A percentile compares a stretch with the other conserved stretches of the same genome.
These are phyloP conservation scores for Castanea crenata DNA, from an alignment of 306 rosid genomes.

Conservation along the genomic window DNA sequence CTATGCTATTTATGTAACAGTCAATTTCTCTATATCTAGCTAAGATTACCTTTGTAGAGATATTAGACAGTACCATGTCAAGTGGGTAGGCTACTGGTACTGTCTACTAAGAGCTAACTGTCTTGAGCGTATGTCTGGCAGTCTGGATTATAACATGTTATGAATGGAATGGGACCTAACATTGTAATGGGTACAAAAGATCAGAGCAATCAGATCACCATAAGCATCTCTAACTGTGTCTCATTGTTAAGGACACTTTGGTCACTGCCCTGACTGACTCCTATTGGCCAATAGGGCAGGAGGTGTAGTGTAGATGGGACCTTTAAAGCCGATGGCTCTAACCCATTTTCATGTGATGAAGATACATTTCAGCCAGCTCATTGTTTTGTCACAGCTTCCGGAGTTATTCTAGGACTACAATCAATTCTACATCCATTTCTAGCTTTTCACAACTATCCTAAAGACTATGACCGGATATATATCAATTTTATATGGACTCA, in stretches of 20 bases:
- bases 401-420: too few relatives aligned
- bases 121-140: conserved; percentile 36
- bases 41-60: conserved; percentile 35
- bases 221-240: conserved; percentile 49
- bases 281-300: conserved; percentile 23
- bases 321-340: conserved; percentile 28
- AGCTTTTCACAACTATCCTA: too few relatives aligned
- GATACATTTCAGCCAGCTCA: conserved; percentile 52
- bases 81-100: conserved; percentile 38
- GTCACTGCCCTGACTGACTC: conserved; percentile 39
- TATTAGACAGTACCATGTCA: conserved; percentile 22
- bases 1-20: conserved; percentile 34
- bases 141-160: conserved; percentile 31
- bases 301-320: conserved; percentile 36
- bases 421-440: too few relatives aligned
- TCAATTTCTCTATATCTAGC: conserved; percentile 32
- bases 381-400: conserved; percentile 23
- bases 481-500: too few relatives aligned
- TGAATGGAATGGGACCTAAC: conserved; percentile 41
- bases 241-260: conserved; percentile 60
- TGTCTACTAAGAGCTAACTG: conserved; percentile 36
- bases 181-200: conserved; percentile 39
- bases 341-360: conserved; percentile 38
- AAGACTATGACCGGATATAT: too few relatives aligned
- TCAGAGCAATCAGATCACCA: conserved; percentile 50